Evolutionary conservation across 768 basidiomycete species (phyloP), one percentile per base, ranked within the genome.

Genomic region (Lepiota subincarnata): DNA sequence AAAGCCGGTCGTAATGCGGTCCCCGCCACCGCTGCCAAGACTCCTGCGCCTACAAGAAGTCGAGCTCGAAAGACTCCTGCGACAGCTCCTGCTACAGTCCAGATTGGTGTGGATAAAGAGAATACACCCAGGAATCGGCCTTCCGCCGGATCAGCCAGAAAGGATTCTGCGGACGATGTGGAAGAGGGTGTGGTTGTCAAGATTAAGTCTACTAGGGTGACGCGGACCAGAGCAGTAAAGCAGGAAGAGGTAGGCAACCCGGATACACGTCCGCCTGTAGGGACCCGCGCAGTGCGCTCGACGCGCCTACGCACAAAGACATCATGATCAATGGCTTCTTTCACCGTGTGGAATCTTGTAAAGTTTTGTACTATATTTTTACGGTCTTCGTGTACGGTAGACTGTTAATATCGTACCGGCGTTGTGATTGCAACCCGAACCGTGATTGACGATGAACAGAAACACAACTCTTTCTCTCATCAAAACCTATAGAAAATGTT

Each of bases 91-190:
- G 65, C 69, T 20, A 67, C 66, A 2, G 59, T 57, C 34, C 60
- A 65, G 34, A 59, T 62, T 6, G 63, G 55, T 6, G 65, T 64
- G 4, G 69, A 76, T 49, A 77, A 78, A 55, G 75, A 77, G 61
- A 76, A 76, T 48, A 61, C 72, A 0, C 66, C 70, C 1, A 42
- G 54, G 38, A 48, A 8, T 19, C 20, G 22, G 18, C 10, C 50
- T 20, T 12, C 24, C 2, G 48, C 37, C 22, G 66, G 65, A 5
- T 56, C 63, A 3, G 61, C 58, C 12, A 59, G 57, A 0, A 62
- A 57, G 14, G 53, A 63, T 10, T 48, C 53, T 26, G 48, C 43
- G 13, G 65, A 48, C 13, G 66, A 64, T 12, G 62, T 57, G 11
- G 68, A 68, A 8, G 66, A 69, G 18, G 68, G 63, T 0, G 67